These are phyloP conservation scores for Cryptococcus neoformans DNA, from an alignment of 1,284 basidiomycete genomes.

Conservation along the genomic window DNA sequence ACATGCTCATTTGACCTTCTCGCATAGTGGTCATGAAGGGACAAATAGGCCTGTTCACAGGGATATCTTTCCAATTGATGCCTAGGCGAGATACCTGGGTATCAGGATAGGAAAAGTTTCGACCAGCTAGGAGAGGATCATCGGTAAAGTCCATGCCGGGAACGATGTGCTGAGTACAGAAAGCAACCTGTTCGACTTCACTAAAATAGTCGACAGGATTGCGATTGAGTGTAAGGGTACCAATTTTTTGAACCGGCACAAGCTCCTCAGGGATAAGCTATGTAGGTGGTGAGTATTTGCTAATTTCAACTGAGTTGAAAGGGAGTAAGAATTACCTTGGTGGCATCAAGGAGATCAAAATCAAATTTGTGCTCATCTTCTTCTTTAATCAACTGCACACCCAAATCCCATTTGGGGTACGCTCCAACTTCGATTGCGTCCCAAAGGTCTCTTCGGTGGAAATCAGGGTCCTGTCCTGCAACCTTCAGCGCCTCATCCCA, in stretches of 20 bases:
- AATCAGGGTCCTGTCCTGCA: conserved; percentile 64
- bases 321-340: conserved; percentile 52
- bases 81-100: conserved; percentile 73
- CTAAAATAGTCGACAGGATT: conserved; percentile 66
- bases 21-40: conserved; percentile 71
- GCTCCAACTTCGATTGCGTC: conserved; percentile 69
- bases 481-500: conserved; percentile 87
- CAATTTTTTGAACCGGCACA: conserved; percentile 69
- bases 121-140: conserved; percentile 76
- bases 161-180: conserved; percentile 75
- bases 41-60: conserved; percentile 77
- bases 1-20: conserved; percentile 65
- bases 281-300: neutral
- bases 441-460: conserved; percentile 72
- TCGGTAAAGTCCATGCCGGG: conserved; percentile 76
- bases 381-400: conserved; percentile 70
- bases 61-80: conserved; percentile 57
- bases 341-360: conserved; percentile 67
- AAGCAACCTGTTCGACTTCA: conserved; percentile 75
- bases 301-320: neutral
- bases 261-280: conserved; percentile 70
- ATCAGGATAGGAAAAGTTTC: conserved; percentile 81
- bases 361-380: conserved; percentile 66
- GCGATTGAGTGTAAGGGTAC: conserved; percentile 67
- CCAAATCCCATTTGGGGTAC: conserved; percentile 71